Base-by-base conservation (phyloP, 2,329 filamentous ascomycete genomes). In the Neofusicoccum ribis region DNA sequence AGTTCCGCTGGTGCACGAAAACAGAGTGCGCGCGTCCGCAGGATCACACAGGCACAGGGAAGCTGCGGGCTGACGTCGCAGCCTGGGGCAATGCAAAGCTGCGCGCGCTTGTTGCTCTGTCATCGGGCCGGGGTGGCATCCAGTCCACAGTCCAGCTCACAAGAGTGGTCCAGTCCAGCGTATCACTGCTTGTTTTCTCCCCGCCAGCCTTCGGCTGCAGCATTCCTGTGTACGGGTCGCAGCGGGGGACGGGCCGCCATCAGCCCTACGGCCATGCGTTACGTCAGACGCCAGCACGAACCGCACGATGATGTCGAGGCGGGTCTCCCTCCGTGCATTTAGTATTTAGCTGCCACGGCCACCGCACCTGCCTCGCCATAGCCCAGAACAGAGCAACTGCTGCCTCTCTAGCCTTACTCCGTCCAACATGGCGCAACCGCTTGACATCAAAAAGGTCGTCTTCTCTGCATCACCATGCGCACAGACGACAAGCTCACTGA, bases 361-460 rank as follows among this genome's bases (percentile, higher is more conserved):
- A 17, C 52, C 12, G 6, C 12, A 31, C 27, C 27, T 31, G 27
- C 14, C 49, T 7, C 49, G 31, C 15, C 49, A 17, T 15, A 34
- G 15, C 49, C 0, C 23, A 34, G n/a, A 51, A 11, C 27, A 8
- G 9, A 41, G 37, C 11, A n/a, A 8, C 39, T 8, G 11, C 34
- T 14, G 7, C 31, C 6, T 20, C 20, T 14, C n/a, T 9, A 8
- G 5, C 11, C 2, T 31, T 8, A 46, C 8, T 37, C 31, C 54
- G 20, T 12, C 8, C 5, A 12, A 47, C 5, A 65, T 65, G 63
- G 52, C 36, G 34, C 63, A 17, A 41, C 34, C 43, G 36, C 2
- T 47, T 15, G 63, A 65, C 5, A 59, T 65, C 14, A 65, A 59
- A 44, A 65, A 65, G 63, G 63, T 59, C n/a, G 15, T 15, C 5